Evolutionary conservation across 176 grass and related monocot genomes (phyloP).

Genomic region (Bromus sterilis): DNA sequence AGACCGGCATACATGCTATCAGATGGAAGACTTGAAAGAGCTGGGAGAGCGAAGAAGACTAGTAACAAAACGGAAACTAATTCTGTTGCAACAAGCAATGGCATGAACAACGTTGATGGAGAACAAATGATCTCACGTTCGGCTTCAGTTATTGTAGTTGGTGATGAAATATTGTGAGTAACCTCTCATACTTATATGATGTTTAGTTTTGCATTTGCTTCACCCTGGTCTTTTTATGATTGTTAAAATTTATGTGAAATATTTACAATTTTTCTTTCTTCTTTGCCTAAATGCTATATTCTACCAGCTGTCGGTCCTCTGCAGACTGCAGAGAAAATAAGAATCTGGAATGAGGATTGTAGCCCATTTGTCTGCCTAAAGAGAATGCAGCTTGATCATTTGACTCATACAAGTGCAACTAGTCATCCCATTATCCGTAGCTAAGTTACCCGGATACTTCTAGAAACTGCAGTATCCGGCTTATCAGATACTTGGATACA

Average conservation of each 20-base stretch:
- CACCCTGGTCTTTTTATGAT: not conserved
- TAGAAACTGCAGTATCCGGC: too few species aligned
- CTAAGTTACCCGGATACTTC: too few species aligned
- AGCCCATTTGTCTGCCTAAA: not conserved
- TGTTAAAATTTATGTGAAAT: not conserved
- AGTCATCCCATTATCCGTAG: not conserved
- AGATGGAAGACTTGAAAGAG: slow-evolving; percentile 97
- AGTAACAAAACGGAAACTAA: slow-evolving; percentile 32
- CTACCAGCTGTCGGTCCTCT: not conserved
- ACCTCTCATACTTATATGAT: slow-evolving; percentile 20
- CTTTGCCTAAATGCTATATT: not conserved
- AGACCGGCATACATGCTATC: slow-evolving; percentile 97
- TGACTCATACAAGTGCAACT: not conserved
- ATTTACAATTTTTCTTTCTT: not conserved
- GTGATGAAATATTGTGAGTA: slow-evolving; percentile 97
- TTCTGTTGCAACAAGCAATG: slow-evolving; percentile 53
- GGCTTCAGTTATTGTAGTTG: slow-evolving; percentile 74
- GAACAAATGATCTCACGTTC: slow-evolving; percentile 33
- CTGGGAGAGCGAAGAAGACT: slow-evolving; percentile 82
- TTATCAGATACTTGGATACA: too few species aligned
- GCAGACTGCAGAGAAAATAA: not conserved
- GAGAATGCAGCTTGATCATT: not conserved
- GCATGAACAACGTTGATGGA: slow-evolving; percentile 23
- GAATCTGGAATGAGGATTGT: not conserved
- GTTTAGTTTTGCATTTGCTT: slow-evolving; percentile 9